A percentile compares a stretch with the other conserved stretches of the same genome.
These are phyloP conservation scores for Aspergillus luchuensis DNA, from an alignment of 2,329 filamentous ascomycete species.

Conservation along the genomic window DNA sequence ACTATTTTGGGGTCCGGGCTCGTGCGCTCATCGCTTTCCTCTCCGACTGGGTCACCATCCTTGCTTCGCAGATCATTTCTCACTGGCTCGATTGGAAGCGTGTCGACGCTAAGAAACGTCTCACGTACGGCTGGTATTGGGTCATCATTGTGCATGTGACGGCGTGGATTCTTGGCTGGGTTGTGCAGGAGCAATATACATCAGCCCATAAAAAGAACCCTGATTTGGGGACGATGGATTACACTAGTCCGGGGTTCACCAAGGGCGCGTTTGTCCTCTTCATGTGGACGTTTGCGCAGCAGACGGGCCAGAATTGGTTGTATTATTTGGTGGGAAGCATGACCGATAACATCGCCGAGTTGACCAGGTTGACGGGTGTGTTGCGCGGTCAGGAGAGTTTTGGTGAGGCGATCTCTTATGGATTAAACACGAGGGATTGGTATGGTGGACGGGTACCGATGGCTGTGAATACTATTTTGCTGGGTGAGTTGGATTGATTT, in stretches of 20 bases:
- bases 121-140: conserved; percentile 50
- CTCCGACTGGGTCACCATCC: conserved; percentile 44
- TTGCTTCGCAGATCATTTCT: conserved; percentile 51
- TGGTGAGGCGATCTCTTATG: conserved; percentile 47
- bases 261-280: conserved; percentile 54
- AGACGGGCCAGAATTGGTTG: conserved; percentile 58
- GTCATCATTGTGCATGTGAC: conserved; percentile 49
- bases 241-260: conserved; percentile 47
- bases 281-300: conserved; percentile 54
- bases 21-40: conserved; percentile 51
- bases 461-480: conserved; percentile 42
- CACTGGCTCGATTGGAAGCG: conserved; percentile 49
- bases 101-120: conserved; percentile 44
- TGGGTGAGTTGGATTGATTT: conserved; percentile 24
- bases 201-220: conserved; percentile 28
- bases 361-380: conserved; percentile 45
- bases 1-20: conserved; percentile 51
- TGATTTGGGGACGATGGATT: conserved; percentile 41
- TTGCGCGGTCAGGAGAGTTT: conserved; percentile 51
- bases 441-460: conserved; percentile 46
- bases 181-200: conserved; percentile 56
- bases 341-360: conserved; percentile 59
- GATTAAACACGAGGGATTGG: conserved; percentile 48
- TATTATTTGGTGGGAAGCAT: conserved; percentile 59
- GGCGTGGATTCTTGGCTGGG: conserved; percentile 57